phyloP scores from a whole-genome alignment of 441 rosid genomes.

The Populus trichocarpa region DNA sequence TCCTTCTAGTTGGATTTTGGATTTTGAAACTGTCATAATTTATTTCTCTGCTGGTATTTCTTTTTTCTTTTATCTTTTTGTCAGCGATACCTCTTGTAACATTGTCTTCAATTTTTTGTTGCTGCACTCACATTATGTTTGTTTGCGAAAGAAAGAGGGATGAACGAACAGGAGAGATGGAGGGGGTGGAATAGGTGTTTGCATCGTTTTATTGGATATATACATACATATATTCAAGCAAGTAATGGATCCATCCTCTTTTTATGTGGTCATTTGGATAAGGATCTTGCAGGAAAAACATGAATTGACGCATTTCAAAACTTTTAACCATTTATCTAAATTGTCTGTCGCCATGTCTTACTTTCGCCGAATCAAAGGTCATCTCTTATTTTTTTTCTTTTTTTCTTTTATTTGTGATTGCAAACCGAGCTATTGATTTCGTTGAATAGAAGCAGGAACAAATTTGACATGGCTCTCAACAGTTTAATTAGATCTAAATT shows the following conservation, averaged over 20 bases:
- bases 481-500: too few relatives aligned
- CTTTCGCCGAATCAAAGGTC: too few relatives aligned
- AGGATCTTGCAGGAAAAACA: not conserved
- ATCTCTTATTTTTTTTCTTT: too few relatives aligned
- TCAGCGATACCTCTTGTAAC: not conserved
- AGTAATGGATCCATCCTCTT: not conserved
- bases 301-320: not conserved
- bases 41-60: not conserved
- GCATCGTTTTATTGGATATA: not conserved
- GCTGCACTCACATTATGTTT: not conserved
- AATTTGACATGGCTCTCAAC: too few relatives aligned
- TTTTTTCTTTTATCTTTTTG: not conserved
- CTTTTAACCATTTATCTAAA: not conserved
- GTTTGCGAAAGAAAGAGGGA: not conserved
- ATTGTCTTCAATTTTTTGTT: not conserved
- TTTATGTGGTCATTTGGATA: not conserved
- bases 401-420: too few relatives aligned
- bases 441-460: too few relatives aligned
- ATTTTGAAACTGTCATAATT: not conserved
- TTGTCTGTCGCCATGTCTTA: too few relatives aligned
- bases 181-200: not conserved
- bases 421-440: too few relatives aligned
- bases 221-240: not conserved
- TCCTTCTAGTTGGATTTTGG: not conserved
- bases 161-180: not conserved